Conservation (phyloP, 805 yeast species). For the Candida easanensis region DNA sequence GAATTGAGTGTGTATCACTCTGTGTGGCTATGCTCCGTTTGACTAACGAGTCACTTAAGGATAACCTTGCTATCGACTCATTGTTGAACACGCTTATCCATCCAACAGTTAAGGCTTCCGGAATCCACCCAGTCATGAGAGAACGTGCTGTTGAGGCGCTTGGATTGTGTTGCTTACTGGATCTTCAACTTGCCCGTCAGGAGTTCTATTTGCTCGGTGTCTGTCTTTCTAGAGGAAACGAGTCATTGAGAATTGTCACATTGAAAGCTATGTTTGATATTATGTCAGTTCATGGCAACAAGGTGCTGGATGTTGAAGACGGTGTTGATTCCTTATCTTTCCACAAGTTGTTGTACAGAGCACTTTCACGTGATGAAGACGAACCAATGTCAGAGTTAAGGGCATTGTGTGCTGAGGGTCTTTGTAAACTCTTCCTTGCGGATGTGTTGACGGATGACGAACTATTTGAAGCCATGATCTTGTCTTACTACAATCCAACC, state of each 20-base stretch:
- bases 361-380: conserved; percentile 44
- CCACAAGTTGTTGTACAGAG: conserved; percentile 67
- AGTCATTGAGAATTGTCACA: conserved; percentile 57
- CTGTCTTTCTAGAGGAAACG: conserved; percentile 66
- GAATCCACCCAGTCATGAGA: conserved; percentile 47
- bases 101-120: conserved; percentile 67
- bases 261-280: conserved; percentile 75
- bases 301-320: conserved; percentile 58
- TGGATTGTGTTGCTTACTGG: conserved; percentile 77
- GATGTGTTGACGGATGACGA: conserved; percentile 72
- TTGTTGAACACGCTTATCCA: conserved; percentile 72
- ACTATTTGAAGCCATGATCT: conserved; percentile 64
- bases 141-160: conserved; percentile 70
- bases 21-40: conserved; percentile 69
- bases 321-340: conserved; percentile 64
- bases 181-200: conserved; percentile 59
- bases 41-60: conserved; percentile 59
- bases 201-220: conserved; percentile 65
- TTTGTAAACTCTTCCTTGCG: conserved; percentile 77
- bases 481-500: conserved; percentile 72
- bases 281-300: conserved; percentile 70
- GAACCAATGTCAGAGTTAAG: conserved; percentile 62
- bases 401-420: conserved; percentile 79
- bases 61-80: conserved; percentile 63
- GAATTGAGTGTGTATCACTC: conserved; percentile 62